Base-by-base conservation (phyloP, 306 rosid genomes). In the Pyrus communis region DNA sequence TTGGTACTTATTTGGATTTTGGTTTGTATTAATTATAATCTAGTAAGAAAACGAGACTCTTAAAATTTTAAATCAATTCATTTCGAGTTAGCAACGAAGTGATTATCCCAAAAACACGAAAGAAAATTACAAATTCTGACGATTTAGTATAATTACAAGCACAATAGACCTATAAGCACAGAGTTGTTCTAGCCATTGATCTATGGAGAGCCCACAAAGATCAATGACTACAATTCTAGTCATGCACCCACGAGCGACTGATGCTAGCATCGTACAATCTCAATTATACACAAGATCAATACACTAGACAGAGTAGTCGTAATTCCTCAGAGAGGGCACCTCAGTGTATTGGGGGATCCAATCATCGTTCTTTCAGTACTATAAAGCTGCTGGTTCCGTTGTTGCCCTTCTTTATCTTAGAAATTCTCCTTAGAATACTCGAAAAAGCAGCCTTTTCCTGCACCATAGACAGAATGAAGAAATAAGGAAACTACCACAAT, bases 371-470 rank as follows among this genome's bases (percentile, higher is more conserved):
- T 82, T 95, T 89, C 92, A 94, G 75, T 51, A 92, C 93, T 63
- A 94, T 93, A 67, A 61, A 92, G 79, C 81, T 90, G 80, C 81
- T 90, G 66, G 96, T 74, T 21, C 93, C 93, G 11, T 85, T 89
- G 9, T 88, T 89, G 9, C 88, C 86, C 85, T 88, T 92, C 84
- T 92, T 95, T 81, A 94, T 94, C 90, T 86, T 94, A 4, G 97
- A 94, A 28, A 94, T 94, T 86, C 89, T 85, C 89, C 87, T 87
- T 62, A 94, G 90, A 70, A 90, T 89, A n/a, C 84, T 93, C 0
- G 98, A 95, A 90, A 94, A 94, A 5, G 93, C 97, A 69, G 81
- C 78, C 84, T 94, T 94, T 71, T 94, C 98, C 98, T 94, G 93
- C 88, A 85, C 33, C 70, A 75, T 28, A 19, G 11, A 60, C 58